A percentile compares a stretch with the other conserved stretches of the same genome.
Evolutionary conservation across 495 filamentous ascomycete species (phyloP).

Genomic region (Penicillium antarcticum): DNA sequence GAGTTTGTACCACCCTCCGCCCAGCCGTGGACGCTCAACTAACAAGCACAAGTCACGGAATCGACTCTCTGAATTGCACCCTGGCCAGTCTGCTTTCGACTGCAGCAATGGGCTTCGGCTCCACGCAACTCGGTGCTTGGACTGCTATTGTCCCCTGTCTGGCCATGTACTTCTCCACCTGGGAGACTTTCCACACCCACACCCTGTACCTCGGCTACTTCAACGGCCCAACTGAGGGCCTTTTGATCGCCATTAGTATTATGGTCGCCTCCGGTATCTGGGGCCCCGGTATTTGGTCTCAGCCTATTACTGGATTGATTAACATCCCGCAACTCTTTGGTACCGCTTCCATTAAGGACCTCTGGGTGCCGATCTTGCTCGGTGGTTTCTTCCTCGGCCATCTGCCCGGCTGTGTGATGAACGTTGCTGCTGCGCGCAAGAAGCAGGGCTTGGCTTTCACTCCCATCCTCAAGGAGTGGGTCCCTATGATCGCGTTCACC

Average conservation of each 20-base stretch:
- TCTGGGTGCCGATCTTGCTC: slow-evolving; percentile 81
- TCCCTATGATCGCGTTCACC: slow-evolving; percentile 81
- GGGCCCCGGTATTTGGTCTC: slow-evolving; percentile 84
- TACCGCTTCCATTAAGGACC: slow-evolving; percentile 68
- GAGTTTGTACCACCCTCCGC: slow-evolving; percentile 53
- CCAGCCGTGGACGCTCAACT: slow-evolving; percentile 19
- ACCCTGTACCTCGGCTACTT: slow-evolving; percentile 95
- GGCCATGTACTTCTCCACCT: slow-evolving; percentile 99
- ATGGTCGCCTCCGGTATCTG: slow-evolving; percentile 86
- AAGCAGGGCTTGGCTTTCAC: slow-evolving; percentile 69
- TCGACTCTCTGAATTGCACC: slow-evolving; percentile 96
- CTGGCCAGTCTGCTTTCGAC: slow-evolving; percentile 84
- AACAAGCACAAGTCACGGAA: slow-evolving; percentile 68
- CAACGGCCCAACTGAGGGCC: slow-evolving; percentile 95
- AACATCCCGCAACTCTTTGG: slow-evolving; percentile 59
- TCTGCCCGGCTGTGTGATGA: slow-evolving; percentile 73
- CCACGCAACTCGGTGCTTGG: slow-evolving; percentile 77
- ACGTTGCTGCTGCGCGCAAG: slow-evolving; percentile 75
- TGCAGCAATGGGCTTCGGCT: slow-evolving; percentile 85
- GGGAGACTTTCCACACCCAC: slow-evolving; percentile 99
- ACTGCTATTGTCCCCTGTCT: slow-evolving; percentile 88
- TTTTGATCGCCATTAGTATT: slow-evolving; percentile 79
- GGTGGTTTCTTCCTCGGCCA: slow-evolving; percentile 72
- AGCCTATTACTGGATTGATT: slow-evolving; percentile 62
- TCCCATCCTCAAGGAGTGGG: slow-evolving; percentile 92